Evolutionary conservation across 2,329 filamentous ascomycete genomes (phyloP), one percentile per base, ranked within the genome.

Genomic region (Penicillium sp.): DNA sequence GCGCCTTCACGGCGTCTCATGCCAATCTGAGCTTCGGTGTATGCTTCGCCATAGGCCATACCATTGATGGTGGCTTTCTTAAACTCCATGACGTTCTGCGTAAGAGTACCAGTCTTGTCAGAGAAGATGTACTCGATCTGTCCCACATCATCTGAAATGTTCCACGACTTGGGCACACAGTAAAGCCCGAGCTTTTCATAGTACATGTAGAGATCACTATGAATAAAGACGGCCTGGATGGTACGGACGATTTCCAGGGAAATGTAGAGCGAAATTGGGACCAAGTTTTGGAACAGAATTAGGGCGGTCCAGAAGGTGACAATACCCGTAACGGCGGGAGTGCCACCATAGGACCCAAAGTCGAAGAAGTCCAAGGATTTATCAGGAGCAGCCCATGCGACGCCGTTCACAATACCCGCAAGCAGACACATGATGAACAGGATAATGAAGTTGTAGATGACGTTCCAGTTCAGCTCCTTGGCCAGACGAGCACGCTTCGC

Each of bases 51-150:
- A 69, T 99, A 99, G 0, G 93, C 89, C 63, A 95, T 87, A n/a
- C 94, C 94, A 72, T 98, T 98, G 78, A 99, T 89, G 0, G 93
- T 96, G 59, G 91, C 93, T 79, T 99, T 99, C 79, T 98, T 99
- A 86, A 98, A 99, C 77, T 99, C 96, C 95, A 96, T 96, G 57
- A 96, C 91, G 75, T 96, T 96, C 72, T 96, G 92, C 0, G 92
- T 96, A 66, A 96, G 80, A 2, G 92, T 96, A 61, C 92, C 92
- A 0, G 92, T 96, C 80, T 96, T 96, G 83, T 96, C 92, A 0
- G 92, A 97, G 78, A 99, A 99, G 68, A 99, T 97, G 81, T 98
- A 99, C 79, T 98, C 95, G 65, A 99, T 97, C 79, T 99, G 95
- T 13, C 95, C 95, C 51, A 99, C 84, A 72, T 99, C 96, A 74